phyloP scores from a whole-genome alignment of 2,329 filamentous ascomycete species.

The Pyricularia sp. region DNA sequence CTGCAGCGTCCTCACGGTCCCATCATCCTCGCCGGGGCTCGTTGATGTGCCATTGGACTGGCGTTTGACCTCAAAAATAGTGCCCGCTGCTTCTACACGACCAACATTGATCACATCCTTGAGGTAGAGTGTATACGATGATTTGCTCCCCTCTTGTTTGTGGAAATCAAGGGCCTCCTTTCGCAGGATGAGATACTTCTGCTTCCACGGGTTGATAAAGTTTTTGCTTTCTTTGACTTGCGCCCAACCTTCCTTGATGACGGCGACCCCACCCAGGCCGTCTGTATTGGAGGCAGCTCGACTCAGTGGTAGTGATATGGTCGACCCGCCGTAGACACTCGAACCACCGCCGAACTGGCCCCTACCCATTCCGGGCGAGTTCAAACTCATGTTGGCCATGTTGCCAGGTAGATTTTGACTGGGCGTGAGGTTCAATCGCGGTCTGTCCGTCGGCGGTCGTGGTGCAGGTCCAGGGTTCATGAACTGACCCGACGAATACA shows the following conservation, averaged over 20 bases:
- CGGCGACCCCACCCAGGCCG: slow-evolving; percentile 57
- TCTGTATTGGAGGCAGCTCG: slow-evolving; percentile 51
- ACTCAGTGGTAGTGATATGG: slow-evolving; percentile 62
- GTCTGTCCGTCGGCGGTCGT: slow-evolving; percentile 75
- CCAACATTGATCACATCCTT: slow-evolving; percentile 85
- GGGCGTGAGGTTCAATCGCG: slow-evolving; percentile 71
- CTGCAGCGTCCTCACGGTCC: slow-evolving; percentile 72
- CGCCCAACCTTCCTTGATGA: slow-evolving; percentile 76
- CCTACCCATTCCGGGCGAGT: slow-evolving; percentile 52
- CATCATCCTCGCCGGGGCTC: slow-evolving; percentile 70
- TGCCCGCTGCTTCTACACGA: slow-evolving; percentile 81
- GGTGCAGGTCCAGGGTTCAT: slow-evolving; percentile 97
- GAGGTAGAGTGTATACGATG: slow-evolving; percentile 75
- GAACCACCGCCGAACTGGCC: slow-evolving; percentile 36
- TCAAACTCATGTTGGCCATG: slow-evolving; percentile 68
- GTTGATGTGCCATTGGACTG: slow-evolving; percentile 57
- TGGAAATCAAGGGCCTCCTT: slow-evolving; percentile 92
- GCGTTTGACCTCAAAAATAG: slow-evolving; percentile 89
- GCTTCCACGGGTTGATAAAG: slow-evolving; percentile 79
- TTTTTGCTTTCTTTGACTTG: slow-evolving; percentile 86
- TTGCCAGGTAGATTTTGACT: slow-evolving; percentile 66
- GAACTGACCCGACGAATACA: slow-evolving; percentile 60
- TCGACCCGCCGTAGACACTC: slow-evolving; percentile 57
- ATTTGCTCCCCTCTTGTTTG: slow-evolving; percentile 82
- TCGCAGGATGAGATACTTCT: slow-evolving; percentile 83